These are phyloP conservation scores for Trebouxia sp. DNA, from an alignment of 139 green algal genomes.

Conservation along the genomic window DNA sequence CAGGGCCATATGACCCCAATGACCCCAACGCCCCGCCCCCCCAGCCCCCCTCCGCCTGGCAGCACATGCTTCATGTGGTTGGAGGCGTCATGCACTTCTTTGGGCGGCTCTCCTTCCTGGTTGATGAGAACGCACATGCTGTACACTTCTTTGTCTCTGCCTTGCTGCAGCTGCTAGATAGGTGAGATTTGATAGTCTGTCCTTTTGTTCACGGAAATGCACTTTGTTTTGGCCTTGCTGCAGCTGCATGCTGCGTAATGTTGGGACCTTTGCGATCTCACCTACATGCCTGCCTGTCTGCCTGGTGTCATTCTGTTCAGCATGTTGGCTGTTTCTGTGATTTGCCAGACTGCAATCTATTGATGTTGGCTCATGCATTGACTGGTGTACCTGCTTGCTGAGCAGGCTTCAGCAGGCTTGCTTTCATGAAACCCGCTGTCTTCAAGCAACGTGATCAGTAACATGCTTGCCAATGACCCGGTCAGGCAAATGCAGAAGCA, in stretches of 20 bases:
- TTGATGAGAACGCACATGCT: constrained; percentile 98
- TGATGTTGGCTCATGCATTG: no score
- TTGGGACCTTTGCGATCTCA: no score
- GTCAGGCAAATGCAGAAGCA: no score
- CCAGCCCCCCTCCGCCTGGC: constrained; percentile 69
- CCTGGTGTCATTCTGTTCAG: no score
- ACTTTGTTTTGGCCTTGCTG: not conserved
- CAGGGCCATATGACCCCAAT: constrained; percentile 41
- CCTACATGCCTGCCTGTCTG: no score
- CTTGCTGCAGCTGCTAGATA: constrained; percentile 94
- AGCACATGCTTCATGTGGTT: constrained; percentile 72
- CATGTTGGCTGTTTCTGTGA: no score
- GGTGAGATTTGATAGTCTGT: constrained; percentile 28
- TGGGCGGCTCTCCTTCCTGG: constrained; percentile 92
- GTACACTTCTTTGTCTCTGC: constrained; percentile 98
- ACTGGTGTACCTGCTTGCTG: no score
- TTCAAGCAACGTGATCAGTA: no score
- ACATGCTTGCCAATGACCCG: no score
- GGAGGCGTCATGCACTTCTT: constrained; percentile 91
- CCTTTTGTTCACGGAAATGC: not conserved
- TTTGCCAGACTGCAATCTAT: no score
- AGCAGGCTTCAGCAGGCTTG: no score
- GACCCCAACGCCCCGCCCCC: constrained; percentile 47
- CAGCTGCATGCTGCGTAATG: not conserved
- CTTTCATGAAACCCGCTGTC: no score